Conservation (phyloP, 768 basidiomycete genomes). For the Boletus coccyginus region DNA sequence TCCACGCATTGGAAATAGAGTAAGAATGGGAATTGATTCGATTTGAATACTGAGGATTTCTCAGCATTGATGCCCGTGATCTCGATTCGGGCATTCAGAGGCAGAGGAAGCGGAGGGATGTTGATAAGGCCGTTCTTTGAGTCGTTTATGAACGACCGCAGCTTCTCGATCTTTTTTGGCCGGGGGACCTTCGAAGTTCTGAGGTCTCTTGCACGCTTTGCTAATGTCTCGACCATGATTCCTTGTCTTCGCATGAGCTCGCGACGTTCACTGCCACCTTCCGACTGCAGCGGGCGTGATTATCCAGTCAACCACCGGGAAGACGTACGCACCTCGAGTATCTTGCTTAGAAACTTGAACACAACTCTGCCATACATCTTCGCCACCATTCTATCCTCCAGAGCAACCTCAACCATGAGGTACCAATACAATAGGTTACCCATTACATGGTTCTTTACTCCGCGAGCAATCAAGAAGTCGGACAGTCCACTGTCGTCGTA, state of each 20-base stretch:
- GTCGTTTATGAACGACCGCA: constrained; percentile 82
- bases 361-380: constrained; percentile 94
- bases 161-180: constrained; percentile 96
- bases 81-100: constrained; percentile 83
- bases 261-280: constrained; percentile 77
- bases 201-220: constrained; percentile 82
- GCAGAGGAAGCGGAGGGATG: constrained; percentile 81
- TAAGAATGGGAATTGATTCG: constrained; percentile 88
- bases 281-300: constrained; percentile 41
- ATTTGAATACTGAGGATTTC: constrained; percentile 95
- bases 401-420: constrained; percentile 91
- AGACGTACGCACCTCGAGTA: constrained; percentile 64
- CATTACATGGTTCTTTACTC: constrained; percentile 76
- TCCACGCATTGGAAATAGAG: constrained; percentile 87
- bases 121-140: constrained; percentile 79
- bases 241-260: constrained; percentile 92
- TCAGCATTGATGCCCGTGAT: constrained; percentile 88
- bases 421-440: constrained; percentile 98
- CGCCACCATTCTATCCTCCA: constrained; percentile 80
- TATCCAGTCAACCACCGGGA: neutral
- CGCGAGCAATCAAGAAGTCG: constrained; percentile 86
- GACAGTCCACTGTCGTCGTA: constrained; percentile 92
- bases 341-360: constrained; percentile 85
- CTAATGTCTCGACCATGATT: constrained; percentile 81
- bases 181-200: constrained; percentile 89